Conservation (phyloP, 2,329 filamentous ascomycete genomes). For the Phialophora tarda region DNA sequence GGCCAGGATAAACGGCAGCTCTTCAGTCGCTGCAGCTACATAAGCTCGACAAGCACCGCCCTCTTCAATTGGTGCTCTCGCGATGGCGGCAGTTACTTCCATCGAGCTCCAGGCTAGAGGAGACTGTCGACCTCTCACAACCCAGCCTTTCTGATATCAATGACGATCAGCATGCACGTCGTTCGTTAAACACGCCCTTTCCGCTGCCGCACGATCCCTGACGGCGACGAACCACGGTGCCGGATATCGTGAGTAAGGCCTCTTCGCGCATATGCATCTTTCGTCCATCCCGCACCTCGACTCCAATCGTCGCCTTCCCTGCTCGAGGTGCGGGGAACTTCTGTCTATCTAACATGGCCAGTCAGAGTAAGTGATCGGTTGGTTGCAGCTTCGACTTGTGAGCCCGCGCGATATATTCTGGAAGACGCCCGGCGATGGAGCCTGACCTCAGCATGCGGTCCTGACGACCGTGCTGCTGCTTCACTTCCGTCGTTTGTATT, state of each 20-base stretch:
- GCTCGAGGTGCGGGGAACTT: slow-evolving; percentile 16
- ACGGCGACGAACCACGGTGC: slow-evolving; percentile 9
- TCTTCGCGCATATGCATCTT: slow-evolving; percentile 7
- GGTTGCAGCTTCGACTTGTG: slow-evolving; percentile 3
- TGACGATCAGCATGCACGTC: slow-evolving; percentile 20
- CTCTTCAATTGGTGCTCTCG: not conserved
- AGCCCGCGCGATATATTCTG: slow-evolving; percentile 9
- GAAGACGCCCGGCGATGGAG: not conserved
- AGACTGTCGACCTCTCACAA: slow-evolving; percentile 1
- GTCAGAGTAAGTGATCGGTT: slow-evolving; percentile 18
- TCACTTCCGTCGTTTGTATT: slow-evolving; percentile 9
- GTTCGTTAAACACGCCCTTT: not conserved
- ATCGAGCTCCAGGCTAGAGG: not conserved
- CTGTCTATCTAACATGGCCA: slow-evolving; percentile 5
- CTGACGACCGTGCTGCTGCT: slow-evolving; percentile 3
- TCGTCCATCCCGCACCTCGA: slow-evolving; percentile 12
- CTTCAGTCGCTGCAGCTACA: not conserved
- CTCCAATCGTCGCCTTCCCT: slow-evolving; percentile 4
- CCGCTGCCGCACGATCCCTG: not conserved
- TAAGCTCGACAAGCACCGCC: not conserved
- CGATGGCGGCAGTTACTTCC: slow-evolving; percentile 4
- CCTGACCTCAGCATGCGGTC: slow-evolving; percentile 7
- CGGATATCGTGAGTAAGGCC: not conserved
- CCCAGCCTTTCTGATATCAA: slow-evolving; percentile 12
- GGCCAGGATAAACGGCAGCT: not conserved